phyloP scores from a whole-genome alignment of 164 flowering plant genomes.

The Magnolia sinica region DNA sequence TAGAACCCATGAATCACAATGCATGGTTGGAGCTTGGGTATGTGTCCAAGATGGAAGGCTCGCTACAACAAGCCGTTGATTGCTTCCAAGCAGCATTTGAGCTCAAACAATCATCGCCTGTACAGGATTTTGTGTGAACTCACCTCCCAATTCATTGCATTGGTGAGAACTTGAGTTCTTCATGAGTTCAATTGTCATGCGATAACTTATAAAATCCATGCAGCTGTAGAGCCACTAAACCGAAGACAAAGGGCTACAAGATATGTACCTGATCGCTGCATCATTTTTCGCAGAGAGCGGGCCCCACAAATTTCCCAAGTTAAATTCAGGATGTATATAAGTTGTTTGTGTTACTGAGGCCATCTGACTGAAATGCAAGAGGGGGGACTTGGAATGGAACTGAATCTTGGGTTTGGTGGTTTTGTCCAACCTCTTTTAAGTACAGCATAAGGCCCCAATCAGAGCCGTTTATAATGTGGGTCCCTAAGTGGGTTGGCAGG shows the following conservation, averaged over 20 bases:
- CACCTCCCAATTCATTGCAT: neutral
- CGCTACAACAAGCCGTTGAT: slow-evolving; percentile 73
- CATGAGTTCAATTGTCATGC: neutral
- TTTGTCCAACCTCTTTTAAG: too few relatives aligned
- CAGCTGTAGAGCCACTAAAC: neutral
- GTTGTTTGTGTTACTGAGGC: neutral
- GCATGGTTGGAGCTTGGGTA: slow-evolving; percentile 89
- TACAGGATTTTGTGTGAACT: slow-evolving; percentile 46
- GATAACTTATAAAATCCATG: neutral
- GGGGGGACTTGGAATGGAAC: neutral
- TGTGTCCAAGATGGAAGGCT: slow-evolving; percentile 78
- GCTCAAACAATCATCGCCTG: slow-evolving; percentile 70
- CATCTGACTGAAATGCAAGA: neutral
- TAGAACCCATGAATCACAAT: slow-evolving; percentile 81
- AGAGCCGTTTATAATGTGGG: too few relatives aligned
- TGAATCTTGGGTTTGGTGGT: too few relatives aligned
- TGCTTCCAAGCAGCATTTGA: slow-evolving; percentile 91
- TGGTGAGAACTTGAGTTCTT: neutral
- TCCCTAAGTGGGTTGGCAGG: too few relatives aligned
- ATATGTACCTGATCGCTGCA: too few relatives aligned
- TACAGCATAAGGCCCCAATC: too few relatives aligned
- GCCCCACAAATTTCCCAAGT: neutral
- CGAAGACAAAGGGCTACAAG: too few relatives aligned
- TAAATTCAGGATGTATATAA: neutral
- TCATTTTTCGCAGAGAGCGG: too few relatives aligned